Conservation (phyloP, 2,329 filamentous ascomycete species). For the Penicillium sp. region DNA sequence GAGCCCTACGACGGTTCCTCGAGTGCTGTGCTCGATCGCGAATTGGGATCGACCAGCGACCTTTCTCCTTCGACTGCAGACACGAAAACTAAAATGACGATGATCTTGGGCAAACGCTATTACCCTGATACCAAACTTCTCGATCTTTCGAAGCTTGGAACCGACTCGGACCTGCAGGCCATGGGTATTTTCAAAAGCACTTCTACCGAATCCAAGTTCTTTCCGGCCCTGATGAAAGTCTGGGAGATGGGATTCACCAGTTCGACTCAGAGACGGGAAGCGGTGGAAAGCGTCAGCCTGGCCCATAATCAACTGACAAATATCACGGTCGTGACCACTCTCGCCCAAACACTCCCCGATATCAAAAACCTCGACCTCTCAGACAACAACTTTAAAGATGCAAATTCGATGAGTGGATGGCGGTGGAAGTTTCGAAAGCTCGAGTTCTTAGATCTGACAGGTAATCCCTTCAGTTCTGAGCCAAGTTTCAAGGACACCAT, state of each 20-base stretch:
- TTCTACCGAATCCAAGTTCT: conserved; percentile 77
- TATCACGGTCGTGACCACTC: conserved; percentile 67
- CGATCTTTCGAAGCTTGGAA: conserved; percentile 73
- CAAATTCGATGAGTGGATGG: conserved; percentile 71
- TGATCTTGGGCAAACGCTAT: conserved; percentile 73
- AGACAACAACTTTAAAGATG: conserved; percentile 69
- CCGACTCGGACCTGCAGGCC: conserved; percentile 67
- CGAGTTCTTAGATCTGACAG: conserved; percentile 74
- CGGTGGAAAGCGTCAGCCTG: conserved; percentile 77
- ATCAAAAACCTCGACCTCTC: conserved; percentile 87
- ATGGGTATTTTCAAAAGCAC: conserved; percentile 73
- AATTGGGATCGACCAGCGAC: conserved; percentile 27
- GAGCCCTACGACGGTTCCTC: conserved; percentile 47
- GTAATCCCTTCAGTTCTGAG: conserved; percentile 67
- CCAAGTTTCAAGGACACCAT: conserved; percentile 66
- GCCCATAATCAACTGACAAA: conserved; percentile 75
- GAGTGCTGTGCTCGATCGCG: conserved; percentile 21
- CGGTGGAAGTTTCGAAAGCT: conserved; percentile 73
- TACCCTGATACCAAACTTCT: conserved; percentile 68
- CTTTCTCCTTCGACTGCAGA: conserved; percentile 53
- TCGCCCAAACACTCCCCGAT: conserved; percentile 77
- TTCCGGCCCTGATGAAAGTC: conserved; percentile 85
- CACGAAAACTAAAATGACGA: conserved; percentile 65
- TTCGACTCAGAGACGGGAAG: conserved; percentile 67
- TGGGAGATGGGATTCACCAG: conserved; percentile 75